phyloP scores from a whole-genome alignment of 2,329 filamentous ascomycete genomes.

The Pestalotiopsis fici region DNA sequence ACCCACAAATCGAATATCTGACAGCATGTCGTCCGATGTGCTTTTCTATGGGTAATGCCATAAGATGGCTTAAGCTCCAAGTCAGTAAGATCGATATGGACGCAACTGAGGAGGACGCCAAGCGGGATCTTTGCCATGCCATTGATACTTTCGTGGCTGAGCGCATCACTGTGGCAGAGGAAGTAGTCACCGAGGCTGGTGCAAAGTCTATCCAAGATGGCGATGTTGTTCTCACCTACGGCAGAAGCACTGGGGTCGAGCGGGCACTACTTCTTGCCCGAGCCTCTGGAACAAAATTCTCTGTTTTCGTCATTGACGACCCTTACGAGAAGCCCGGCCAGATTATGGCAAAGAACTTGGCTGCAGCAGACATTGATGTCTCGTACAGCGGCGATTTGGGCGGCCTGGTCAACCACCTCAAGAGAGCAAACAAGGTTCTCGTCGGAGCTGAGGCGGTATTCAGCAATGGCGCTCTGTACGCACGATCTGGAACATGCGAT shows the following conservation, averaged over 20 bases:
- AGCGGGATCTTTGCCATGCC: slow-evolving; percentile 72
- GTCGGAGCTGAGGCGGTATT: slow-evolving; percentile 94
- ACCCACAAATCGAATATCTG: slow-evolving; percentile 93
- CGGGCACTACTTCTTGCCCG: slow-evolving; percentile 76
- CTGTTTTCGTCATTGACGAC: slow-evolving; percentile 82
- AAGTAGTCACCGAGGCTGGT: slow-evolving; percentile 79
- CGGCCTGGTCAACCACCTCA: slow-evolving; percentile 73
- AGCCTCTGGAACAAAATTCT: slow-evolving; percentile 71
- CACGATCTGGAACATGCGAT: slow-evolving; percentile 81
- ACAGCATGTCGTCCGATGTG: slow-evolving; percentile 93
- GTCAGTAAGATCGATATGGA: slow-evolving; percentile 90
- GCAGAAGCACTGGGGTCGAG: slow-evolving; percentile 83
- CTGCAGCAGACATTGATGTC: slow-evolving; percentile 70
- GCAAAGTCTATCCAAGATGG: slow-evolving; percentile 75
- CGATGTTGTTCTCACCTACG: slow-evolving; percentile 85
- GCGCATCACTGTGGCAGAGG: slow-evolving; percentile 83
- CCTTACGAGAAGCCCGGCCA: slow-evolving; percentile 54
- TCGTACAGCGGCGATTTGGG: slow-evolving; percentile 79
- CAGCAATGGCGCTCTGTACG: slow-evolving; percentile 89
- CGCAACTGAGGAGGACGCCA: slow-evolving; percentile 78
- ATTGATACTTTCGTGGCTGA: slow-evolving; percentile 92
- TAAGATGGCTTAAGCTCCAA: slow-evolving; percentile 89
- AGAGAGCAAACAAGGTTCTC: slow-evolving; percentile 68
- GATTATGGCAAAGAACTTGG: slow-evolving; percentile 68
- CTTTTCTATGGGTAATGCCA: slow-evolving; percentile 95